Evolutionary conservation across 1,284 basidiomycete genomes (phyloP).

Genomic region (Ceratobasidium sp.): DNA sequence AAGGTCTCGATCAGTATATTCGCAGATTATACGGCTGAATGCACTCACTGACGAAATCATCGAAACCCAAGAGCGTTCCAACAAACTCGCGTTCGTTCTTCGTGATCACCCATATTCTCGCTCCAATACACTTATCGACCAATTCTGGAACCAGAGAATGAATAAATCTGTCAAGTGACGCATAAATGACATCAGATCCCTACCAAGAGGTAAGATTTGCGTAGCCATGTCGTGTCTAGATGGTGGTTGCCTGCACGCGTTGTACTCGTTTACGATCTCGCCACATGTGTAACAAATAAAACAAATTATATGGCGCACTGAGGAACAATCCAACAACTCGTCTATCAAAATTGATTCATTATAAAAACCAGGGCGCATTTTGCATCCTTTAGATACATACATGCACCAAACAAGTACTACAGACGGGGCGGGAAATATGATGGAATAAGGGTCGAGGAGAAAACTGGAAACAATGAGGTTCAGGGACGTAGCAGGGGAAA

Average conservation of each 20-base stretch:
- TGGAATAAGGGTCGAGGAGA: background rate
- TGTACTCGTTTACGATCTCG: conserved; percentile 13
- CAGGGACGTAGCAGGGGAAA: conserved; percentile 17
- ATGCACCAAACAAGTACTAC: conserved; percentile 36
- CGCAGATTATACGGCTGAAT: too few species aligned
- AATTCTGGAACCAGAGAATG: conserved; percentile 64
- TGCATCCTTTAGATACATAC: conserved; percentile 36
- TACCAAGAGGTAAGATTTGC: conserved; percentile 65
- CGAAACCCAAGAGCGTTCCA: conserved; percentile 95
- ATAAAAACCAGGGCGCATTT: conserved; percentile 19
- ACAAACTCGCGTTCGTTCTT: conserved; percentile 95
- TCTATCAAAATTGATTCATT: conserved; percentile 31
- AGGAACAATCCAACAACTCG: background rate
- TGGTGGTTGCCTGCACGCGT: conserved; percentile 17
- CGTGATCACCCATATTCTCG: conserved; percentile 95
- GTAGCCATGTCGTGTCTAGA: conserved; percentile 58
- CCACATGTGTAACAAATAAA: conserved; percentile 9
- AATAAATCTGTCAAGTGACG: conserved; percentile 48
- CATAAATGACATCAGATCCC: conserved; percentile 10
- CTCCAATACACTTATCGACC: conserved; percentile 94
- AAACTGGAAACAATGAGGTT: conserved; percentile 15
- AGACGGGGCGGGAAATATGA: background rate
- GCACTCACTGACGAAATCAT: conserved; percentile 98
- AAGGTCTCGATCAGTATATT: background rate
- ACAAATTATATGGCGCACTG: conserved; percentile 8